Base-by-base conservation (phyloP, 2,329 filamentous ascomycete species). In the Phyllosticta capitalensis region DNA sequence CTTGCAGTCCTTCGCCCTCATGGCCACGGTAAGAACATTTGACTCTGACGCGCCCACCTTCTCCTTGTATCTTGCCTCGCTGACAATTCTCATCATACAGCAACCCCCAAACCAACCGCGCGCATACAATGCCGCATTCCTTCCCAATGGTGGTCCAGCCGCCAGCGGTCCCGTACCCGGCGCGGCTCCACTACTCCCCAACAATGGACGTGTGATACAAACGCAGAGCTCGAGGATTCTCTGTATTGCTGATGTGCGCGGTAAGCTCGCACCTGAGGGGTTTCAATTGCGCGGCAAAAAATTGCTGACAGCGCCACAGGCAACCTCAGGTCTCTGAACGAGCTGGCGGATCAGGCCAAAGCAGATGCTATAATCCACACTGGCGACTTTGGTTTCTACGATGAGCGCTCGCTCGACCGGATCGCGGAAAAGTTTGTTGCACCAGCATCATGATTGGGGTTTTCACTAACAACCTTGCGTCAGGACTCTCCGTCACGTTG, bases 331-430 rank as follows among this genome's bases (percentile, higher is more conserved):
- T 96, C 94, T 65, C 81, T 99, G 69, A 99, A 99, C 78, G 92
- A 97, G 63, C 87, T 99, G 63, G 94, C 94, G 65, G 95, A 90
- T 76, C 89, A 94, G 72, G 92, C 94, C 63, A 89, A 89, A 72
- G 94, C 94, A 68, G 91, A 96, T 77, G 91, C 96, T 78, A 96
- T 99, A 75, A 91, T 99, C 70, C 94, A 99, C 76, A 99, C 94
- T 20, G 94, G 94, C 74, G 94, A 99, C 75, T 99, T 99, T 73
- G 94, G 94, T 64, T 99, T 99, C 78, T 99, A 99, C 78, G 94
- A 99, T 75, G 89, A 95, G 68, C 90, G 87, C 58, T 99, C 94
- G 38, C 80, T 99, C 66, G 92, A 97, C 70, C 88, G 94, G 70
- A 97, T 99, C 78, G 94, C 94, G 49, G 94, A 99, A 76, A 99